phyloP scores from a whole-genome alignment of 2,329 filamentous ascomycete genomes.

The Pseudogymnoascus sp. region DNA sequence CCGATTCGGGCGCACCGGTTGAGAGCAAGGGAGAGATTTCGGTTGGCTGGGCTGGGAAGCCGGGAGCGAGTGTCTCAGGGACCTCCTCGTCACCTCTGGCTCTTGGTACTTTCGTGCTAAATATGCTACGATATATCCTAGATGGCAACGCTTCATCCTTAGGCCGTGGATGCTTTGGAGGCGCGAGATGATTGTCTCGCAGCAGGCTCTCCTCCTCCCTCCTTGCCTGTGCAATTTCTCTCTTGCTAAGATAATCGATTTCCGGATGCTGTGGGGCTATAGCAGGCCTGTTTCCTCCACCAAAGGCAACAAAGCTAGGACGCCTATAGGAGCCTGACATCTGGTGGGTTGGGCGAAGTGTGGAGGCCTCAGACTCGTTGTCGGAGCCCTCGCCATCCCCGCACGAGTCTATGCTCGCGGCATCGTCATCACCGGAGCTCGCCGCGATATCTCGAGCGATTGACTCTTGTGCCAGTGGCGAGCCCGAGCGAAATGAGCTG shows the following conservation, averaged over 20 bases:
- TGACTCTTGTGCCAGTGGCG: constrained; percentile 57
- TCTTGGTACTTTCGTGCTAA: constrained; percentile 45
- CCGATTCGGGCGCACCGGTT: constrained; percentile 34
- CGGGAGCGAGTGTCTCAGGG: constrained; percentile 14
- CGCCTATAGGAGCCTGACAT: constrained; percentile 63
- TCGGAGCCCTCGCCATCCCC: constrained; percentile 34
- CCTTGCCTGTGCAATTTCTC: constrained; percentile 48
- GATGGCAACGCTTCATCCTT: constrained; percentile 28
- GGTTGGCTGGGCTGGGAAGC: constrained; percentile 26
- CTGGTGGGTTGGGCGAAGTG: constrained; percentile 33
- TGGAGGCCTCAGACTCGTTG: constrained; percentile 33
- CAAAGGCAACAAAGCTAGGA: constrained; percentile 66
- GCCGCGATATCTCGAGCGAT: constrained; percentile 59
- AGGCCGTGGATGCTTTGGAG: constrained; percentile 44
- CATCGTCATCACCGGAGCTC: constrained; percentile 47
- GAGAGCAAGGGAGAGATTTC: constrained; percentile 32
- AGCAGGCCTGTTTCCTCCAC: constrained; percentile 60
- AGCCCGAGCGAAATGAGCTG: constrained; percentile 45
- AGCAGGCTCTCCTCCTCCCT: constrained; percentile 52
- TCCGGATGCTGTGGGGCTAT: constrained; percentile 48
- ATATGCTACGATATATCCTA: constrained; percentile 35
- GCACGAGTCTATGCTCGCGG: constrained; percentile 28
- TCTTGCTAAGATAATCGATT: constrained; percentile 39
- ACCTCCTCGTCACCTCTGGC: constrained; percentile 21
- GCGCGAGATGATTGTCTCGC: constrained; percentile 56